Percentiles rank a stretch among this genome's conserved stretches.
These are phyloP conservation scores for Trichoderma asperelloides DNA, from an alignment of 495 filamentous ascomycete species.

Conservation along the genomic window DNA sequence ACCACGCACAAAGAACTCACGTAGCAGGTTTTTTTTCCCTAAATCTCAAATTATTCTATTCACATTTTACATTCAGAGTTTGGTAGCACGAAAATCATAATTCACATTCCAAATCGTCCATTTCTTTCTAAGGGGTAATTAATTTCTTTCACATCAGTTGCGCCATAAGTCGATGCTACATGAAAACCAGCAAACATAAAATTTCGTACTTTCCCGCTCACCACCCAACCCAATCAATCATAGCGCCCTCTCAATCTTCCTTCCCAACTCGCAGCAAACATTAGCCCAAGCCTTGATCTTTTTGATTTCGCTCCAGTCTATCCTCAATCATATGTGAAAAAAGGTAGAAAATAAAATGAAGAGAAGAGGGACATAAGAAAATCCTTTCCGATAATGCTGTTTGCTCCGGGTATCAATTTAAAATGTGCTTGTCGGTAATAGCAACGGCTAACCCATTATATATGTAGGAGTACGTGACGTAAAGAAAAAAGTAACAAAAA, in stretches of 20 bases:
- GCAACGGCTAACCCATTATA: background rate
- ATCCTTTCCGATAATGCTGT: background rate
- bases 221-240: background rate
- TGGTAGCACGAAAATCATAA: background rate
- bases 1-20: background rate
- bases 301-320: background rate
- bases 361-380: background rate
- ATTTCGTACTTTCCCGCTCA: background rate
- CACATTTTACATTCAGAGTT: background rate
- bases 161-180: background rate
- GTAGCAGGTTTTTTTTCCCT: conserved; percentile 17
- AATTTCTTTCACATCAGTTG: background rate
- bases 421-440: background rate
- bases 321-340: background rate
- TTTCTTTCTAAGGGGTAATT: background rate
- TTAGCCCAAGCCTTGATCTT: background rate
- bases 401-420: conserved; percentile 3
- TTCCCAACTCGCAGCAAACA: background rate
- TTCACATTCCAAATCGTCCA: background rate
- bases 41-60: conserved; percentile 12
- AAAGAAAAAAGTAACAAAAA: background rate
- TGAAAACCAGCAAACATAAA: background rate
- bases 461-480: background rate
- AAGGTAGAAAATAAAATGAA: background rate
- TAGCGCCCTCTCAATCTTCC: background rate